Percentiles rank a stretch among this genome's conserved stretches.
Evolutionary conservation across 2,329 filamentous ascomycete species (phyloP).

Genomic region (Boeremia lycopersici): DNA sequence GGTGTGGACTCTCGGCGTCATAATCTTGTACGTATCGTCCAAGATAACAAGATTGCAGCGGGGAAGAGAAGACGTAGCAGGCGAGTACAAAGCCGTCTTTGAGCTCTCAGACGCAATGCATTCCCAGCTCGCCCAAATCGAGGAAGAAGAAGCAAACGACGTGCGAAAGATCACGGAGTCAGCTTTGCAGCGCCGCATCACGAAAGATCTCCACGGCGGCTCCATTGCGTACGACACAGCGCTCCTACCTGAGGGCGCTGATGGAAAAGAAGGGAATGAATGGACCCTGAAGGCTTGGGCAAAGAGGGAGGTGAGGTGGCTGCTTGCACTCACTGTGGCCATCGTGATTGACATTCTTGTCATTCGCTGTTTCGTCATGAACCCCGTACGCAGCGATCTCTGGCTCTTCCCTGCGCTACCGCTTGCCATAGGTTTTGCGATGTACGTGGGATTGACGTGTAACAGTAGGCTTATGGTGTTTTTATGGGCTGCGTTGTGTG

Average conservation of each 20-base stretch:
- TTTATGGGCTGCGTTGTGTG: not conserved
- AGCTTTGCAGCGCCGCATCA: not conserved
- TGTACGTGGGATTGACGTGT: constrained; percentile 7
- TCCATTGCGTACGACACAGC: constrained; percentile 21
- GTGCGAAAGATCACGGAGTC: not conserved
- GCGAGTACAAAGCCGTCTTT: constrained; percentile 24
- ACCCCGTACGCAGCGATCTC: not conserved
- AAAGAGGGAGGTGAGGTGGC: constrained; percentile 2
- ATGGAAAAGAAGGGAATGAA: not conserved
- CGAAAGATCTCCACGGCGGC: constrained; percentile 7
- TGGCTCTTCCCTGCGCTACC: not conserved
- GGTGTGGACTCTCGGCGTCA: constrained; percentile 22
- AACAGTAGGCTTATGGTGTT: constrained; percentile 4
- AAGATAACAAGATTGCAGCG: constrained; percentile 8
- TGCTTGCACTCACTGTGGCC: not conserved
- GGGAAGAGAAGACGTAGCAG: constrained; percentile 6
- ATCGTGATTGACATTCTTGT: not conserved
- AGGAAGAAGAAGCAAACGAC: not conserved
- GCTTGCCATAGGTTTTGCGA: constrained; percentile 1
- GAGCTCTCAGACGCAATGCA: constrained; percentile 25
- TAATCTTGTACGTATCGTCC: constrained; percentile 14
- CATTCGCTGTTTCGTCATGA: not conserved
- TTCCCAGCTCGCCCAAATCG: constrained; percentile 1
- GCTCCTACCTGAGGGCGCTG: not conserved
- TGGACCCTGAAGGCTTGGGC: constrained; percentile 1